phyloP scores from a whole-genome alignment of 2,329 filamentous ascomycete species.

The Phialophora chinensis region DNA sequence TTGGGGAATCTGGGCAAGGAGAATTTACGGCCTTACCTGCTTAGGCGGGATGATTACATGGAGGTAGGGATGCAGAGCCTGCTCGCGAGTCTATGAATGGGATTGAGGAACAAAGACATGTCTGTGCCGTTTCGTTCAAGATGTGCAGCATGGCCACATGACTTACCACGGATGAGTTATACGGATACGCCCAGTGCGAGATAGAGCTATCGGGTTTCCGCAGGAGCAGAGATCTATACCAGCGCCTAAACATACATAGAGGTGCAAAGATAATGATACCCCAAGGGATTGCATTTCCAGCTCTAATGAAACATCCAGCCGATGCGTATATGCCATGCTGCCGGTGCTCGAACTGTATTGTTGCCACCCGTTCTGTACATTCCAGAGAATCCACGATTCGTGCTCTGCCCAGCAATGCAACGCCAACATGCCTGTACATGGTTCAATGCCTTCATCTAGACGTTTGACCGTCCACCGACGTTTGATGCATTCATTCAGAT shows the following conservation, averaged over 20 bases:
- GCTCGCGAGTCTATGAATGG: constrained; percentile 53
- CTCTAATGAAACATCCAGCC: not conserved
- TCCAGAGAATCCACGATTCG: too few species aligned
- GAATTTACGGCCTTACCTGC: constrained; percentile 82
- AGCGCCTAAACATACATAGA: not conserved
- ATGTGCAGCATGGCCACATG: not conserved
- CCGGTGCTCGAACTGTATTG: not conserved
- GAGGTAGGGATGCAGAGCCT: constrained; percentile 83
- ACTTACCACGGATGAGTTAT: not conserved
- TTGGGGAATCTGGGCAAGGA: constrained; percentile 58
- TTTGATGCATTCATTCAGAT: constrained; percentile 40
- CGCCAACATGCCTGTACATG: constrained; percentile 12
- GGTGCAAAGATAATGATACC: constrained; percentile 8
- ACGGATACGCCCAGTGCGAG: not conserved
- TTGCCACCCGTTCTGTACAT: not conserved
- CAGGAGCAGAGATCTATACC: not conserved
- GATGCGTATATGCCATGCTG: not conserved
- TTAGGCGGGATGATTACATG: constrained; percentile 81
- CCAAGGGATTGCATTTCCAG: not conserved
- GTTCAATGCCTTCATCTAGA: not conserved
- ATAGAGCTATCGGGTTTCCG: not conserved
- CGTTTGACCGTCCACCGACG: not conserved
- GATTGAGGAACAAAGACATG: not conserved
- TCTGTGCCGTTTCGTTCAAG: not conserved
- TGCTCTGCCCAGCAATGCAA: not conserved